Evolutionary conservation across 1,139 yeast species (phyloP), one percentile per base, ranked within the genome.

Genomic region (Geotrichum klebahnii): DNA sequence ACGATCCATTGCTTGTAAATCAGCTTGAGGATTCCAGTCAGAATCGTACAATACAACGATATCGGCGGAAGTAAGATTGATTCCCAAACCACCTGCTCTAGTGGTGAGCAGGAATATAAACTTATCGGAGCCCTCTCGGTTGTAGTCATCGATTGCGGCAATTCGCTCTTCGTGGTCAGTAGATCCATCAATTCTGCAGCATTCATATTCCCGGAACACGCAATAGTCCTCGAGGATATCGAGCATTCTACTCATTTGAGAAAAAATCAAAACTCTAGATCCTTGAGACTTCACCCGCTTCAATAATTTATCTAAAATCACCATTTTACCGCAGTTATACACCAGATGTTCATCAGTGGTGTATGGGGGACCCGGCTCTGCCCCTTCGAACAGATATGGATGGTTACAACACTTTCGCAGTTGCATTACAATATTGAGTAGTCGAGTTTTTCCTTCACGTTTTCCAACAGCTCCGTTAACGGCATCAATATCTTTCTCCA

Each of bases 21-120:
- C 98, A 0, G 97, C 97, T 65, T 92, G 98, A 1, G 98, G 98
- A 63, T 92, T 92, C 98, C 98, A 92, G 69, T 92, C 98, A 1
- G 96, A 87, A 67, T 92, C 98, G 62, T 81, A 92, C 32, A 92
- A 70, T 5, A 92, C 79, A 51, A 92, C 98, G 52, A 84, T 80
- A 67, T 92, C 97, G 1, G 98, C 98, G 28, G 88, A 79, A 0
- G 97, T 90, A 63, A 92, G 76, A 63, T 92, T 92, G 62, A 92
- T 92, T 63, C 98, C 98, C 53, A 92, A 73, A 10, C 98, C 98
- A 69, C 98, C 98, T 12, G 98, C 98, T 67, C 98, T 80, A 0
- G 98, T 92, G 0, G 98, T 92, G 56, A 92, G 74, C 59, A 92
- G 69, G 62, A 92, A 92, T 10, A 92, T 71, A 60, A 90, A 92